Conservation (phyloP, 2,329 filamentous ascomycete species). For the Cercospora sp. region DNA sequence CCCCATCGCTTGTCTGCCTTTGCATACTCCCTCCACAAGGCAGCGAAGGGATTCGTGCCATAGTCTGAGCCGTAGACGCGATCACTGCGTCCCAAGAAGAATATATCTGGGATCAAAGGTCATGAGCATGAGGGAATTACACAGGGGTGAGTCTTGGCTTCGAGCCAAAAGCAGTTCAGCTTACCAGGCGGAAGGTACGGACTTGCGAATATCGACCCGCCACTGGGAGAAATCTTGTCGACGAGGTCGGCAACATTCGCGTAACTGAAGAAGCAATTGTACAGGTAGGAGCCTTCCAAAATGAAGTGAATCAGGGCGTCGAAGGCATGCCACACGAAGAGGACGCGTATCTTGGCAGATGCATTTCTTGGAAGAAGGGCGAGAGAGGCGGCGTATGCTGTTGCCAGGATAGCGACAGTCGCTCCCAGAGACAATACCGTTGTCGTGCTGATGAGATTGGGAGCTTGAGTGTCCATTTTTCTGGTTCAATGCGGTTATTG, state of each 20-base stretch:
- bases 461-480: conserved; percentile 11
- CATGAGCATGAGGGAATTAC: not conserved
- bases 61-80: conserved; percentile 62
- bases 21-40: conserved; percentile 66
- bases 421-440: conserved; percentile 58
- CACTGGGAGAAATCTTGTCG: not conserved
- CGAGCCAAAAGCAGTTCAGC: not conserved
- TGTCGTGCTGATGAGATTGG: conserved; percentile 46
- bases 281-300: conserved; percentile 88
- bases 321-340: conserved; percentile 94
- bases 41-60: conserved; percentile 54
- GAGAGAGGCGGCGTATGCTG: conserved; percentile 53
- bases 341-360: conserved; percentile 62
- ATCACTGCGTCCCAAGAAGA: not conserved
- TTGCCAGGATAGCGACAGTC: conserved; percentile 55
- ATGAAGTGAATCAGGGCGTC: conserved; percentile 88
- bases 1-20: conserved; percentile 64
- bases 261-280: conserved; percentile 84
- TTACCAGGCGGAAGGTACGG: conserved; percentile 45
- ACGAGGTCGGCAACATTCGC: conserved; percentile 40
- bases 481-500: not conserved
- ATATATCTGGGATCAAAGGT: not conserved
- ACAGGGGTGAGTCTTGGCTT: not conserved
- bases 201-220: conserved; percentile 21
- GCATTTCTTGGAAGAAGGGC: conserved; percentile 54